These are phyloP conservation scores for Lichtheimia hyalospora DNA, from an alignment of 371 early-diverging fungal genomes.

Conservation along the genomic window DNA sequence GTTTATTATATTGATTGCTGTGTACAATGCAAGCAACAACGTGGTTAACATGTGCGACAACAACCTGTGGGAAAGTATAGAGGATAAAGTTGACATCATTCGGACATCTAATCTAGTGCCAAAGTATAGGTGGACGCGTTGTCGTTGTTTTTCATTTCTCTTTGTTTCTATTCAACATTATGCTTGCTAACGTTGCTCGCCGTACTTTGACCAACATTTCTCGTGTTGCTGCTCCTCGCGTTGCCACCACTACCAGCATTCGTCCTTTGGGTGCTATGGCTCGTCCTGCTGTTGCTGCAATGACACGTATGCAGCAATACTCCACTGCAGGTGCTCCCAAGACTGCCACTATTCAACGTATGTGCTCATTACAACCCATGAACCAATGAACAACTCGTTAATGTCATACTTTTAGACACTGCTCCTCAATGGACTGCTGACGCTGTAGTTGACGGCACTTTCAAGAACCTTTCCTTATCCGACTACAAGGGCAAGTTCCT, in stretches of 20 bases:
- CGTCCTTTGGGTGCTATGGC: constrained; percentile 5
- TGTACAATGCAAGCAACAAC: not conserved
- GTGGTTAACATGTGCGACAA: not conserved
- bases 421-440: constrained; percentile 75
- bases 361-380: not conserved
- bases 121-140: not conserved
- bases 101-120: not conserved
- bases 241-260: not conserved
- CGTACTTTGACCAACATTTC: not conserved
- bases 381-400: not conserved
- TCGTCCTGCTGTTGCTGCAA: constrained; percentile 1
- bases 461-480: constrained; percentile 74
- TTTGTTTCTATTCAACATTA: not conserved
- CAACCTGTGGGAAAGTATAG: not conserved
- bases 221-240: constrained; percentile 6
- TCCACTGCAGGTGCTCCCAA: constrained; percentile 13
- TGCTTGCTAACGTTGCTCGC: not conserved
- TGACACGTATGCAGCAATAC: not conserved
- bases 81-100: not conserved
- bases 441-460: constrained; percentile 70
- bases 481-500: constrained; percentile 82
- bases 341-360: constrained; percentile 22
- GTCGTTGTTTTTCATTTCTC: not conserved
- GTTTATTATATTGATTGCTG: not conserved
- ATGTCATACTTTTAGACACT: constrained; percentile 28